Conservation (phyloP, 805 yeast genomes). For the Candida dajiaensis region DNA sequence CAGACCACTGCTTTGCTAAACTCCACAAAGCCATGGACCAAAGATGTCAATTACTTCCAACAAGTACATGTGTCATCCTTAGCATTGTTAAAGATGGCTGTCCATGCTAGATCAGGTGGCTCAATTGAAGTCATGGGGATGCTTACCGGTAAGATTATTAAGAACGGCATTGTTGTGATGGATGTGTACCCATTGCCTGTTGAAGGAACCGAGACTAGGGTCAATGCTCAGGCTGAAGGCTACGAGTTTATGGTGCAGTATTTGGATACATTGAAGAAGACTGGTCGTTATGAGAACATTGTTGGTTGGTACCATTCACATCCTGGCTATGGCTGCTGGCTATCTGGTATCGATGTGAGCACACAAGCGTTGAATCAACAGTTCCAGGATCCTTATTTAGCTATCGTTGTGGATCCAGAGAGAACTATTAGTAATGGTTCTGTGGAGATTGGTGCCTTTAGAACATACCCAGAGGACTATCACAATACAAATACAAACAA, state of each 20-base stretch:
- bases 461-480: constrained; percentile 50
- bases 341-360: constrained; percentile 87
- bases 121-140: constrained; percentile 93
- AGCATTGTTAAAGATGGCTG: constrained; percentile 69
- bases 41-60: constrained; percentile 54
- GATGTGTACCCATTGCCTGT: constrained; percentile 89
- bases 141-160: constrained; percentile 71
- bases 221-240: constrained; percentile 89
- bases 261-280: constrained; percentile 46
- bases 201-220: constrained; percentile 93
- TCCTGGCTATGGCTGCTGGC: constrained; percentile 97
- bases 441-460: constrained; percentile 83
- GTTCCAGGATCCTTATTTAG: constrained; percentile 88
- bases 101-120: constrained; percentile 82
- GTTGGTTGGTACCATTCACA: constrained; percentile 99
- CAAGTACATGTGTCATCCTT: constrained; percentile 60
- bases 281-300: constrained; percentile 57
- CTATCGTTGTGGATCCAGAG: constrained; percentile 82
- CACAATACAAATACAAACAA: constrained; percentile 8
- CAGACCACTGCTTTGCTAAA: constrained; percentile 11
- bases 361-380: constrained; percentile 82
- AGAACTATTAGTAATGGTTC: constrained; percentile 55
- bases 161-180: constrained; percentile 54
- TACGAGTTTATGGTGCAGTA: constrained; percentile 93
- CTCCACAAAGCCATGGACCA: constrained; percentile 46